phyloP scores from a whole-genome alignment of 148 eudicot species.

The Agrostemma githago region DNA sequence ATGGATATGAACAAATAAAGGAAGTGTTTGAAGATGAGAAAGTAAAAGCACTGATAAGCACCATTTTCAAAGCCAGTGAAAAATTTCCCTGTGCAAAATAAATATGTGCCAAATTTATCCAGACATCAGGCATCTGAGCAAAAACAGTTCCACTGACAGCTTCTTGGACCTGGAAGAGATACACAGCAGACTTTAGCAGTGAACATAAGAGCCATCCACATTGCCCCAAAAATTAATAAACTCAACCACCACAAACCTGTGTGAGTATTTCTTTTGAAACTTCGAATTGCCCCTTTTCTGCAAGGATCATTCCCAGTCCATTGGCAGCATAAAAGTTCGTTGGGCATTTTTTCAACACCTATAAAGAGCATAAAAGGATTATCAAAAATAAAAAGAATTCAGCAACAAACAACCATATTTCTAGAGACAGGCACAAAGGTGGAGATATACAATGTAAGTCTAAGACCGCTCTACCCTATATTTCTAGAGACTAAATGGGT shows the following conservation, averaged over 20 bases:
- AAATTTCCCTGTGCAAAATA: constrained; percentile 92
- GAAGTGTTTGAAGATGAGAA: constrained; percentile 1
- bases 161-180: constrained; percentile 72
- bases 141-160: constrained; percentile 84
- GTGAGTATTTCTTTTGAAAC: constrained; percentile 81
- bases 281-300: constrained; percentile 96
- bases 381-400: not conserved
- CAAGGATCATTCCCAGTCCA: constrained; percentile 87
- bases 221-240: constrained; percentile 3
- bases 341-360: constrained; percentile 70
- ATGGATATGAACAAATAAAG: not conserved
- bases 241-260: constrained; percentile 42
- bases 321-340: constrained; percentile 92
- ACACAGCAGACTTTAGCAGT: not conserved
- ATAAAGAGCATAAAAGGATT: constrained; percentile 9
- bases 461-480: not conserved
- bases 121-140: constrained; percentile 92
- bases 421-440: not conserved
- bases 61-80: constrained; percentile 86
- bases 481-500: not conserved
- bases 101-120: constrained; percentile 98
- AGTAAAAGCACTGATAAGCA: constrained; percentile 19
- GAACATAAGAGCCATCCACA: constrained; percentile 4
- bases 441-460: not conserved
- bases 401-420: not conserved